phyloP scores from a whole-genome alignment of 371 early-diverging fungal species.

The Apophysomyces elegans region DNA sequence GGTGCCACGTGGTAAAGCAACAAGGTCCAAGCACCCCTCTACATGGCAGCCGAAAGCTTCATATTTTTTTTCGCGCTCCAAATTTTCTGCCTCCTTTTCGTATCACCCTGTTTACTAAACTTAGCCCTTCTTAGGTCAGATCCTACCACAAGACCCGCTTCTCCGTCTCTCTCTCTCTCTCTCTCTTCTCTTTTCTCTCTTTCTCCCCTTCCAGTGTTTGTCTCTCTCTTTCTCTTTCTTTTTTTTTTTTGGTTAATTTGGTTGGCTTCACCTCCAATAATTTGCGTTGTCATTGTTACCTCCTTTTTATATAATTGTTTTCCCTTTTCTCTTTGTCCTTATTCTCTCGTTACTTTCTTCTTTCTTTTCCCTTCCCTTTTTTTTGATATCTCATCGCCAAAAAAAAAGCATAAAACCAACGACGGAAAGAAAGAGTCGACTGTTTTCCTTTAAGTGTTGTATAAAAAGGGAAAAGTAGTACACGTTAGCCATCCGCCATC shows the following conservation, averaged over 20 bases:
- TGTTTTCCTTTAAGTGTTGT: background rate
- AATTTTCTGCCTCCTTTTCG: conserved; percentile 11
- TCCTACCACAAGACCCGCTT: background rate
- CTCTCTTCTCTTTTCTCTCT: background rate
- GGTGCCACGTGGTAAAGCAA: conserved; percentile 12
- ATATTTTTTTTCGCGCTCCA: conserved; percentile 5
- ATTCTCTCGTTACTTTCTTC: background rate
- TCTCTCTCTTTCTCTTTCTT: conserved; percentile 10
- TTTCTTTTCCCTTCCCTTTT: conserved; percentile 5
- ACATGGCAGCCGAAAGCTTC: conserved; percentile 10
- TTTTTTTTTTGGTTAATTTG: background rate
- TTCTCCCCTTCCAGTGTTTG: background rate
- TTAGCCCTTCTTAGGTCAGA: conserved; percentile 4
- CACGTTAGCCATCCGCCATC: background rate
- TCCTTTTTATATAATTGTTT: conserved; percentile 10
- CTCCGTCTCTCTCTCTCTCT: background rate
- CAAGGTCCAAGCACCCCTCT: conserved; percentile 9
- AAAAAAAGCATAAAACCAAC: background rate
- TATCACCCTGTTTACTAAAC: conserved; percentile 11
- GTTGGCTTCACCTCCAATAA: background rate
- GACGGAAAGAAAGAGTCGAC: conserved; percentile 15
- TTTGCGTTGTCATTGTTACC: background rate
- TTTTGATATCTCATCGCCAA: background rate
- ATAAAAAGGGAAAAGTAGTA: conserved; percentile 3
- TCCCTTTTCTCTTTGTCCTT: conserved; percentile 10